These are phyloP conservation scores for Rhodofomes roseus DNA, from an alignment of 1,284 basidiomycete species.

Conservation along the genomic window DNA sequence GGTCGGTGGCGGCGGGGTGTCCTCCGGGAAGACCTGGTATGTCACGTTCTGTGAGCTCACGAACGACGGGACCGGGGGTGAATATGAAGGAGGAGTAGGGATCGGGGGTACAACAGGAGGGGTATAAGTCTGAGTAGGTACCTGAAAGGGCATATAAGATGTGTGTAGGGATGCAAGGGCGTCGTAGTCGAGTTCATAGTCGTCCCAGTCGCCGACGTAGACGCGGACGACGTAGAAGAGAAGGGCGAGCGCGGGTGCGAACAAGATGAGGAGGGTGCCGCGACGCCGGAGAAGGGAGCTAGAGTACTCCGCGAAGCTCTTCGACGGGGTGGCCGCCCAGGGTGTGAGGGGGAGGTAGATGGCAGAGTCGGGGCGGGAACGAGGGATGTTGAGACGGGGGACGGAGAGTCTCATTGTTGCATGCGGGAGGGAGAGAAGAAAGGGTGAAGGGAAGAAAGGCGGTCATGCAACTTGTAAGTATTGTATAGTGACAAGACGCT, in stretches of 20 bases:
- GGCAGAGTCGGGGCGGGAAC: not conserved
- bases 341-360: not conserved
- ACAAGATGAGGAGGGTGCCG: not conserved
- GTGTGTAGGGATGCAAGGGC: not conserved
- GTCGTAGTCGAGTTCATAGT: constrained; percentile 1
- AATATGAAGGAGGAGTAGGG: constrained; percentile 14
- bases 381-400: not conserved
- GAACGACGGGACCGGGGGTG: constrained; percentile 10
- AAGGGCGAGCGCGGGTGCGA: not conserved
- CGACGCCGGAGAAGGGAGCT: not conserved
- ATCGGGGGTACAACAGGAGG: not conserved
- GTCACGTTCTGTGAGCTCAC: constrained; percentile 3
- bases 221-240: not conserved
- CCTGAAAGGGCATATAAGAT: constrained; percentile 1
- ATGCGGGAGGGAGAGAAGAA: not conserved
- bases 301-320: not conserved
- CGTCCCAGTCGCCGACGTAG: not conserved
- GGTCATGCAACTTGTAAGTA: not conserved
- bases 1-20: constrained; percentile 14
- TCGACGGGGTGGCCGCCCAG: not conserved
- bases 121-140: not conserved
- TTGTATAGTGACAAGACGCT: not conserved
- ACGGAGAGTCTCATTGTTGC: constrained; percentile 1
- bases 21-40: constrained; percentile 16
- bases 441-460: not conserved